A percentile compares a stretch with the other conserved stretches of the same genome.
Conservation (phyloP, 169 alveolate genomes). For the Plasmodium gonderi region DNA sequence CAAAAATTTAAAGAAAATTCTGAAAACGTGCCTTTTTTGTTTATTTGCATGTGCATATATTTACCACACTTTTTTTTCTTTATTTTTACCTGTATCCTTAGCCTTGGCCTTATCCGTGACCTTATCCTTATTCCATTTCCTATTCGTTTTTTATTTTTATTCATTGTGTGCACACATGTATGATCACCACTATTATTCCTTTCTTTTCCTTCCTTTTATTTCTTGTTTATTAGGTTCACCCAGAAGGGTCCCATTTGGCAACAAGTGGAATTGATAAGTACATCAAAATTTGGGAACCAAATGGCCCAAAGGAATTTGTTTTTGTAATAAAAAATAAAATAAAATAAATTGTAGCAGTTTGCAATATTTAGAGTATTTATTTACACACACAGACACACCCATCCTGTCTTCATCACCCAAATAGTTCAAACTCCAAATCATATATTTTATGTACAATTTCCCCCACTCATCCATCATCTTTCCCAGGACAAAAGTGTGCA, state of each 20-base stretch:
- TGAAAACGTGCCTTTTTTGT: background rate
- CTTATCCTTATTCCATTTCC: no score
- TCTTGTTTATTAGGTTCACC: constrained; percentile 60
- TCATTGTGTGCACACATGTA: background rate
- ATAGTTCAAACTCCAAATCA: background rate
- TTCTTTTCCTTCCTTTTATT: background rate
- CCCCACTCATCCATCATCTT: background rate
- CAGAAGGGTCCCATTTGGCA: constrained; percentile 75
- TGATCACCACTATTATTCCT: background rate
- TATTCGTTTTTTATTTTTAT: no score
- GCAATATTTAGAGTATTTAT: background rate
- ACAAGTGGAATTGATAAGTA: constrained; percentile 77
- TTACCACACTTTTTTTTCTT: no score
- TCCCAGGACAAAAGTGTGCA: constrained; percentile 26
- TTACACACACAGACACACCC: background rate
- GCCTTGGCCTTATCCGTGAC: no score
- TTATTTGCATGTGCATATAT: no score
- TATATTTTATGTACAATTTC: background rate
- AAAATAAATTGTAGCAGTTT: background rate
- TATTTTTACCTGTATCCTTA: no score
- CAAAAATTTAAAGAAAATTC: background rate
- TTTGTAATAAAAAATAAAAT: constrained; percentile 23
- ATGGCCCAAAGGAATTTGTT: constrained; percentile 7
- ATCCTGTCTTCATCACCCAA: no score
- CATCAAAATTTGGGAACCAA: constrained; percentile 78